Percentiles rank a stretch among this genome's conserved stretches.
These are phyloP conservation scores for Coniella lustricola DNA, from an alignment of 2,329 filamentous ascomycete genomes.

Conservation along the genomic window DNA sequence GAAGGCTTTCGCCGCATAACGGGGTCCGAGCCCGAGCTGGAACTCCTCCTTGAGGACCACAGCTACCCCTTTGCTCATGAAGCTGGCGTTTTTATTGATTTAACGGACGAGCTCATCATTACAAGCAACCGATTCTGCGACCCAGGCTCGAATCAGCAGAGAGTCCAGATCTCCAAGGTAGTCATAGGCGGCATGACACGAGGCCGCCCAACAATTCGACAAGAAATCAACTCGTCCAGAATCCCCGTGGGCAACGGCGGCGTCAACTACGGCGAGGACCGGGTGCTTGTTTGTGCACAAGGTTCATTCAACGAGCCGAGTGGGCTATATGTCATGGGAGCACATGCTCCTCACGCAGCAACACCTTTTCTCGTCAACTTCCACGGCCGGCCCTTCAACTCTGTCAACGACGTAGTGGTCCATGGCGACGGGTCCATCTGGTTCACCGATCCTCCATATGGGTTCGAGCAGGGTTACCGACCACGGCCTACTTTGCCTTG, in stretches of 20 bases:
- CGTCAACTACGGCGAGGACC: conserved; percentile 35
- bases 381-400: conserved; percentile 40
- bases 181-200: conserved; percentile 14
- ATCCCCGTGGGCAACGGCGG: conserved; percentile 42
- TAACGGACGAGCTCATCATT: conserved; percentile 18
- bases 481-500: conserved; percentile 35
- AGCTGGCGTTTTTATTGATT: conserved; percentile 22
- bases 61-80: conserved; percentile 43
- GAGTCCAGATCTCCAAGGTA: conserved; percentile 26
- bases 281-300: conserved; percentile 36
- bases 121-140: conserved; percentile 28
- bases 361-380: conserved; percentile 30
- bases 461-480: conserved; percentile 39
- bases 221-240: conserved; percentile 22
- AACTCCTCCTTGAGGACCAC: conserved; percentile 31
- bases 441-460: conserved; percentile 45
- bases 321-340: conserved; percentile 28
- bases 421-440: conserved; percentile 36
- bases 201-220: conserved; percentile 19
- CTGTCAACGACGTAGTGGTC: conserved; percentile 40
- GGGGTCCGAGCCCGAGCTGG: conserved; percentile 28
- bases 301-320: conserved; percentile 24
- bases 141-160: conserved; percentile 14
- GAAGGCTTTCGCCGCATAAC: conserved; percentile 22
- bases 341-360: conserved; percentile 24